Evolutionary conservation across 75 land plant genomes (phyloP).

Genomic region (Larix kaempferi): DNA sequence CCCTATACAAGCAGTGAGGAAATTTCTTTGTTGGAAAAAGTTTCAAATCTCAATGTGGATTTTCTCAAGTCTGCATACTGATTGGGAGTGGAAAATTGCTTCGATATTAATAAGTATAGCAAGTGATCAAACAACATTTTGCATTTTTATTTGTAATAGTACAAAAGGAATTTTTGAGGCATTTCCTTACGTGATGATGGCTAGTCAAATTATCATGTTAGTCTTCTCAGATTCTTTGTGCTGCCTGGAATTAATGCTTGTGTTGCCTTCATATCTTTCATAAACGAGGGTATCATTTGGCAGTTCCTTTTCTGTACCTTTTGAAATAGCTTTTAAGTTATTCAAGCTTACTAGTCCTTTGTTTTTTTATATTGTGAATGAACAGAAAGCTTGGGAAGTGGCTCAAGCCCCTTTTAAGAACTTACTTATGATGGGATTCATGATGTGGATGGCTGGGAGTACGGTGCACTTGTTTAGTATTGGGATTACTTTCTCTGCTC

Average conservation of each 20-base stretch:
- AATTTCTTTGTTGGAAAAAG: background rate
- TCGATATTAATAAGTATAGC: background rate
- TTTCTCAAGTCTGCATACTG: background rate
- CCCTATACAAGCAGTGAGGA: background rate
- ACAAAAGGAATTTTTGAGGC: background rate
- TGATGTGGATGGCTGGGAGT: slow-evolving; percentile 99
- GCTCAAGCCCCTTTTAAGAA: slow-evolving; percentile 94
- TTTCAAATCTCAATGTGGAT: background rate
- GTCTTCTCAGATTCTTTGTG: background rate
- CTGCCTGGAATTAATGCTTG: background rate
- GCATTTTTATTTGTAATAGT: background rate
- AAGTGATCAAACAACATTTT: background rate
- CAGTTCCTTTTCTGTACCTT: background rate
- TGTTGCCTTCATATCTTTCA: background rate
- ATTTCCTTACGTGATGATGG: background rate
- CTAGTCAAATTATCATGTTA: background rate
- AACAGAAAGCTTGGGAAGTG: slow-evolving; percentile 97
- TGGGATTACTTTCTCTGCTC: slow-evolving; percentile 97
- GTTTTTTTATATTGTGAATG: slow-evolving; percentile 7
- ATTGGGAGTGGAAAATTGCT: background rate
- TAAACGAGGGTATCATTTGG: background rate
- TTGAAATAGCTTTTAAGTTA: background rate
- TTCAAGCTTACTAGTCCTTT: background rate
- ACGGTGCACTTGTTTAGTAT: slow-evolving; percentile 97
- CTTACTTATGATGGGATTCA: slow-evolving; percentile 95